Conservation (phyloP, 768 basidiomycete genomes). For the Hygrocybe punicea region DNA sequence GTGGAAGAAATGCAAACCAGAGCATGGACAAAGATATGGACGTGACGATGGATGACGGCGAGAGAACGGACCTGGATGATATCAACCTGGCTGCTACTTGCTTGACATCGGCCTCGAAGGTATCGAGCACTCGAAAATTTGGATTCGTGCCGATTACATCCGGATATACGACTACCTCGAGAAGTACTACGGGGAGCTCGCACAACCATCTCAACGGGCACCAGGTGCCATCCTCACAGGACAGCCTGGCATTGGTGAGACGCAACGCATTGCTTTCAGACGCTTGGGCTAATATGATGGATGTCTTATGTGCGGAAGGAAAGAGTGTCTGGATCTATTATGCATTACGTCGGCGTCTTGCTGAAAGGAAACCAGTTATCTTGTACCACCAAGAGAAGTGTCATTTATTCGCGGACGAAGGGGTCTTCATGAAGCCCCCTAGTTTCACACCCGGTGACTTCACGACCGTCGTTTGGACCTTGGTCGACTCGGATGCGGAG, state of each 20-base stretch:
- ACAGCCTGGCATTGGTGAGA: constrained; percentile 17
- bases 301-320: constrained; percentile 4
- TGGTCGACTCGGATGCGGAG: constrained; percentile 15
- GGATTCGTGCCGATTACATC: constrained; percentile 16
- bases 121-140: constrained; percentile 6
- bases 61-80: constrained; percentile 11
- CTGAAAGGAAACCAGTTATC: constrained; percentile 18
- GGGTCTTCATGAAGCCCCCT: constrained; percentile 14
- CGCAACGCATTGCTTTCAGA: neutral
- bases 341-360: constrained; percentile 14
- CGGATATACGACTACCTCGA: constrained; percentile 11
- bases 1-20: neutral
- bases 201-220: neutral
- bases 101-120: constrained; percentile 7
- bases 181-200: neutral
- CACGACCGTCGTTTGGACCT: constrained; percentile 7
- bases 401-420: constrained; percentile 20
- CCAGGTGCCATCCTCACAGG: constrained; percentile 12
- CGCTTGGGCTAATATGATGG: neutral
- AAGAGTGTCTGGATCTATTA: constrained; percentile 17
- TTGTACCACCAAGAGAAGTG: constrained; percentile 6
- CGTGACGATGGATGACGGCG: constrained; percentile 3
- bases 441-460: constrained; percentile 1
- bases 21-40: constrained; percentile 10
- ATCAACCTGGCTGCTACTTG: constrained; percentile 10